Conservation (phyloP, 352 stramenopile species). For the Halophytophthora polymorphica region DNA sequence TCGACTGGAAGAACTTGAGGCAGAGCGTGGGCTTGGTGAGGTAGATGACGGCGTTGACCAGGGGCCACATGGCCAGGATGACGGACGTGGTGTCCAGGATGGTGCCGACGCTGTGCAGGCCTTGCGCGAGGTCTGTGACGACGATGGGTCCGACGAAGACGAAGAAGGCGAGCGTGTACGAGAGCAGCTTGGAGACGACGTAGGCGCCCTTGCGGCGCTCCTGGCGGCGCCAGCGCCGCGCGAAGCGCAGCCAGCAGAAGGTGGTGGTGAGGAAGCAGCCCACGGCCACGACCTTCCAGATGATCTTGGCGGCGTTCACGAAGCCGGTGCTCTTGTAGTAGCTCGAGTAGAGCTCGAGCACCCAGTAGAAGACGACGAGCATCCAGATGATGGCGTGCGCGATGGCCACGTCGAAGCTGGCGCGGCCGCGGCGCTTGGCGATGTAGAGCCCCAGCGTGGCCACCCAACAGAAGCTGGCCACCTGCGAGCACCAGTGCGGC, state of each 20-base stretch:
- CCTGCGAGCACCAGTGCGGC: slow-evolving; percentile 73
- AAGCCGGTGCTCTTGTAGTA: slow-evolving; percentile 50
- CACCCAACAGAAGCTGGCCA: slow-evolving; percentile 82
- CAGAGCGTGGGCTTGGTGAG: slow-evolving; percentile 64
- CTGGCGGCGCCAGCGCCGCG: slow-evolving; percentile 41
- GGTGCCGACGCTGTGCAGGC: slow-evolving; percentile 35
- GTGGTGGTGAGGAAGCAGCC: slow-evolving; percentile 59
- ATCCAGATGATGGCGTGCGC: slow-evolving; percentile 79
- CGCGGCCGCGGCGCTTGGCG: slow-evolving; percentile 45
- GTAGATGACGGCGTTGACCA: slow-evolving; percentile 73
- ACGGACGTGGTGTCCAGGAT: slow-evolving; percentile 41
- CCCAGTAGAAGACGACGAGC: slow-evolving; percentile 70
- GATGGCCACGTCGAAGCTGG: slow-evolving; percentile 70
- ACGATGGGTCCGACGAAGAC: slow-evolving; percentile 72
- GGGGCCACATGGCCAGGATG: slow-evolving; percentile 75
- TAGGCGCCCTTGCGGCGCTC: slow-evolving; percentile 50
- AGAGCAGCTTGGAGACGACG: slow-evolving; percentile 74
- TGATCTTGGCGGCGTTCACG: slow-evolving; percentile 50
- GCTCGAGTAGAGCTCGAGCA: slow-evolving; percentile 65
- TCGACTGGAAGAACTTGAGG: slow-evolving; percentile 49
- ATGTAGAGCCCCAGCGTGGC: slow-evolving; percentile 75
- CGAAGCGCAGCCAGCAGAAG: slow-evolving; percentile 58
- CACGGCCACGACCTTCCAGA: slow-evolving; percentile 70
- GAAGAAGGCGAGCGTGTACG: slow-evolving; percentile 76
- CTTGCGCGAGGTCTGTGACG: slow-evolving; percentile 52